These are phyloP conservation scores for Keithomyces neogunnii DNA, from an alignment of 2,329 filamentous ascomycete species.

Conservation along the genomic window DNA sequence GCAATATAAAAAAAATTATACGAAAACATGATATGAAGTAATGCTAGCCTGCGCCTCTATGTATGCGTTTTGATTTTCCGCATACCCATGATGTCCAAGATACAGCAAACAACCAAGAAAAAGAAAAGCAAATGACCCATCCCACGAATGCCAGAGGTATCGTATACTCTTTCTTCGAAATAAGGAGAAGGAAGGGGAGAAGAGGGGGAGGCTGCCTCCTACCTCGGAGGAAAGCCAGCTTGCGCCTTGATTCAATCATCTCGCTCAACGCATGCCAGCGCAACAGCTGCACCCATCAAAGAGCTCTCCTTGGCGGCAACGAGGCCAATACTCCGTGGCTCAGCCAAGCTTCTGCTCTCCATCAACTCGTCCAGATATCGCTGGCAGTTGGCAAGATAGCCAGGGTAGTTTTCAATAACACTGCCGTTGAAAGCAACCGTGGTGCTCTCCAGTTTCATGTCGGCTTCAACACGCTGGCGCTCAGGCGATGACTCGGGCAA, in stretches of 20 bases:
- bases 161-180: neutral
- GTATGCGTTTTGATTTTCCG: conserved; percentile 8
- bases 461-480: conserved; percentile 40
- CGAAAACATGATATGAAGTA: conserved; percentile 1
- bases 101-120: neutral
- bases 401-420: conserved; percentile 70
- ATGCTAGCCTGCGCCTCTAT: conserved; percentile 14
- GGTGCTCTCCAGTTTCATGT: conserved; percentile 38
- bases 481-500: conserved; percentile 22
- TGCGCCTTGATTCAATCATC: neutral
- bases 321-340: conserved; percentile 44
- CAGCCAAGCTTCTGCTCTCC: conserved; percentile 21
- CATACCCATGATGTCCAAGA: conserved; percentile 7
- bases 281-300: conserved; percentile 66
- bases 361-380: conserved; percentile 53
- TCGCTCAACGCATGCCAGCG: conserved; percentile 39
- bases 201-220: too few species aligned
- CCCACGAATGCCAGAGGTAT: neutral
- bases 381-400: conserved; percentile 56
- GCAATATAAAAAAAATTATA: neutral
- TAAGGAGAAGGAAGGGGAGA: neutral
- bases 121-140: neutral
- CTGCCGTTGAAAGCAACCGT: conserved; percentile 72
- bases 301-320: conserved; percentile 67
- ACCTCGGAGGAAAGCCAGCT: too few species aligned